Evolutionary conservation across 2,329 filamentous ascomycete genomes (phyloP).

Genomic region (Aureobasidium sp.): DNA sequence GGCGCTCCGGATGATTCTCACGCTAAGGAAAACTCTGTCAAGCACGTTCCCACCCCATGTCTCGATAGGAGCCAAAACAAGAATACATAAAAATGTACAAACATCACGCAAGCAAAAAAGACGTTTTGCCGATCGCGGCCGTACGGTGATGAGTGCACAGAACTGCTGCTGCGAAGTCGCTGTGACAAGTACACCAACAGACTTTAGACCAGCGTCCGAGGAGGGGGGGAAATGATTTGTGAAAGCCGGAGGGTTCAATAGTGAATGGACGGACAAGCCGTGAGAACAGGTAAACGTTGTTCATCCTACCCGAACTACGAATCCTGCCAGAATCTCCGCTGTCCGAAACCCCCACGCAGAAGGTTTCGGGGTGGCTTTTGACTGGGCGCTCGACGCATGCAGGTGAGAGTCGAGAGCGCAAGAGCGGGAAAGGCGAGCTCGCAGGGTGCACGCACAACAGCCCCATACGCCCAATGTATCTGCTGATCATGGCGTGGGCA

Average conservation of each 20-base stretch:
- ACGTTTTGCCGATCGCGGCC: constrained; percentile 18
- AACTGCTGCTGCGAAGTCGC: not conserved
- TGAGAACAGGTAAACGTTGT: constrained; percentile 16
- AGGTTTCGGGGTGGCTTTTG: constrained; percentile 16
- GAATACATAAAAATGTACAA: constrained; percentile 17
- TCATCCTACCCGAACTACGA: constrained; percentile 17
- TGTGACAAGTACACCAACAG: not conserved
- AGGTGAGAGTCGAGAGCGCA: constrained; percentile 20
- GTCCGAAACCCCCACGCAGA: constrained; percentile 20
- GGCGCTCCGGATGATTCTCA: constrained; percentile 17
- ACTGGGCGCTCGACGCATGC: constrained; percentile 14
- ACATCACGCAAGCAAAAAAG: constrained; percentile 21
- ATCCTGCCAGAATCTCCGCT: constrained; percentile 5
- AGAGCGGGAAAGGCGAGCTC: constrained; percentile 18
- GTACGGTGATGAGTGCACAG: not conserved
- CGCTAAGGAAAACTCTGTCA: constrained; percentile 21
- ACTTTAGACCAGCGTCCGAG: not conserved
- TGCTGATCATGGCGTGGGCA: constrained; percentile 21
- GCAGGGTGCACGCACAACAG: constrained; percentile 21
- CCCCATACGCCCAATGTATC: constrained; percentile 21
- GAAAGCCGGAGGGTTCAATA: constrained; percentile 4
- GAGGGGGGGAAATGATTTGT: not conserved
- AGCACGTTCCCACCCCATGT: constrained; percentile 12
- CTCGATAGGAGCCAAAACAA: constrained; percentile 14
- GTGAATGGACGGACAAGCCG: constrained; percentile 2